phyloP scores from a whole-genome alignment of 1,284 basidiomycete genomes.

The Xerocomus nothofagi region DNA sequence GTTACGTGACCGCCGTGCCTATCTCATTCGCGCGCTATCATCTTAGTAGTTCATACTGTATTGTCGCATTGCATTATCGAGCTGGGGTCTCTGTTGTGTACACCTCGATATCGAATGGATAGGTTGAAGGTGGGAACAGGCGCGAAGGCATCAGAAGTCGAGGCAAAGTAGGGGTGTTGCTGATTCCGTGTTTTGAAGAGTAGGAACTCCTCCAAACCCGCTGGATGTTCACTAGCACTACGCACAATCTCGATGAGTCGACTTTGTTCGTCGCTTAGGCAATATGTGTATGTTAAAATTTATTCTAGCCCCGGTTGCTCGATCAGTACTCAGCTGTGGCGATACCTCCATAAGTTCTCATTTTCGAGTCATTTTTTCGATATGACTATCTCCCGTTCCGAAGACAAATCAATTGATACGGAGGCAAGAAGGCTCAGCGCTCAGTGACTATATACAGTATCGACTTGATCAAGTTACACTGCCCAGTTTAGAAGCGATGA shows the following conservation, averaged over 20 bases:
- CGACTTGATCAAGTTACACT: neutral
- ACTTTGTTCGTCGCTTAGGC: neutral
- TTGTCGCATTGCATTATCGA: slow-evolving; percentile 5
- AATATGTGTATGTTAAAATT: neutral
- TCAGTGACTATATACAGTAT: too few species aligned
- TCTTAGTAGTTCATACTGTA: slow-evolving; percentile 18
- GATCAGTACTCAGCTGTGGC: too few species aligned
- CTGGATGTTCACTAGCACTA: neutral
- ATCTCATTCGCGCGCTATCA: neutral
- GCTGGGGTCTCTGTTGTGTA: neutral
- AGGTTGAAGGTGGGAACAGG: neutral
- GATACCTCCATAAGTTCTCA: too few species aligned
- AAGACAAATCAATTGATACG: too few species aligned
- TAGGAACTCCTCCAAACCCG: neutral
- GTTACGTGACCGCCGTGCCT: neutral
- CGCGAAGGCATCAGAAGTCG: too few species aligned
- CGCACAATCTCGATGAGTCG: neutral
- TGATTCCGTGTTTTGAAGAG: slow-evolving; percentile 1
- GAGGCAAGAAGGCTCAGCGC: too few species aligned
- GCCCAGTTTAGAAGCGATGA: neutral
- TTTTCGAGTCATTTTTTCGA: too few species aligned
- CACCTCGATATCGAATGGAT: neutral
- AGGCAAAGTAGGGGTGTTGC: neutral
- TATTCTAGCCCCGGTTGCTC: too few species aligned
- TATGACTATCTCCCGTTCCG: too few species aligned